Conservation (phyloP, 345 rosid species). For the Kernera saxatilis region DNA sequence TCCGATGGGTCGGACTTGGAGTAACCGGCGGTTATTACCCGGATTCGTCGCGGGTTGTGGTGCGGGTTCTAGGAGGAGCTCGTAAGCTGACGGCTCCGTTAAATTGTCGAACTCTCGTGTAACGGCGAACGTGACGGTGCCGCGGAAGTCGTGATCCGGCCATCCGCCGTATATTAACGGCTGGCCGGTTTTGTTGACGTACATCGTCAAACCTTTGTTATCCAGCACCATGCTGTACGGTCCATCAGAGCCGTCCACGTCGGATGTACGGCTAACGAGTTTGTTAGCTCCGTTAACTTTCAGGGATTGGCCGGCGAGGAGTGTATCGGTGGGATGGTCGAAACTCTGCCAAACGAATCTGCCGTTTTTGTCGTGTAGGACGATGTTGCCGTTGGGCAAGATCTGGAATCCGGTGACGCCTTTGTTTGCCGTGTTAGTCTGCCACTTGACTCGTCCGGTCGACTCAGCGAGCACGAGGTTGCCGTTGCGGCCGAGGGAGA, state of each 20-base stretch:
- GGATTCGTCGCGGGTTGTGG: slow-evolving; percentile 5
- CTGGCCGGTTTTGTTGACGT: slow-evolving; percentile 31
- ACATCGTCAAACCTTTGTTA: slow-evolving; percentile 33
- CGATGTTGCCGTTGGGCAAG: slow-evolving; percentile 55
- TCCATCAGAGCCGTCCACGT: slow-evolving; percentile 34
- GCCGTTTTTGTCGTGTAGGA: slow-evolving; percentile 42
- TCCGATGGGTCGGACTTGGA: slow-evolving; percentile 23
- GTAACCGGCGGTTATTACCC: slow-evolving; percentile 25
- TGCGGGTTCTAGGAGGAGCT: slow-evolving; percentile 29
- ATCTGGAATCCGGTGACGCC: slow-evolving; percentile 53
- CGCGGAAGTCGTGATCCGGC: slow-evolving; percentile 18
- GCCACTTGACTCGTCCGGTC: slow-evolving; percentile 57
- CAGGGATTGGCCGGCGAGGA: slow-evolving; percentile 48
- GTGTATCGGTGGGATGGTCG: slow-evolving; percentile 54
- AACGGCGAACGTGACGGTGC: slow-evolving; percentile 25
- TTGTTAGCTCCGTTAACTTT: slow-evolving; percentile 30
- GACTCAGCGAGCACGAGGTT: slow-evolving; percentile 55
- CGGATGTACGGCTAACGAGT: slow-evolving; percentile 56
- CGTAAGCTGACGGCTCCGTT: slow-evolving; percentile 25
- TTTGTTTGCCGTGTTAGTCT: slow-evolving; percentile 55
- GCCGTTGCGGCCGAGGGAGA: slow-evolving; percentile 44
- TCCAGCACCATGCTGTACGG: slow-evolving; percentile 54
- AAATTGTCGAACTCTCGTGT: not conserved
- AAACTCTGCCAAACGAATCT: slow-evolving; percentile 59
- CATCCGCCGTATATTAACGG: slow-evolving; percentile 33